Conservation (phyloP, 2,329 filamentous ascomycete species). For the Elsinoe australis region DNA sequence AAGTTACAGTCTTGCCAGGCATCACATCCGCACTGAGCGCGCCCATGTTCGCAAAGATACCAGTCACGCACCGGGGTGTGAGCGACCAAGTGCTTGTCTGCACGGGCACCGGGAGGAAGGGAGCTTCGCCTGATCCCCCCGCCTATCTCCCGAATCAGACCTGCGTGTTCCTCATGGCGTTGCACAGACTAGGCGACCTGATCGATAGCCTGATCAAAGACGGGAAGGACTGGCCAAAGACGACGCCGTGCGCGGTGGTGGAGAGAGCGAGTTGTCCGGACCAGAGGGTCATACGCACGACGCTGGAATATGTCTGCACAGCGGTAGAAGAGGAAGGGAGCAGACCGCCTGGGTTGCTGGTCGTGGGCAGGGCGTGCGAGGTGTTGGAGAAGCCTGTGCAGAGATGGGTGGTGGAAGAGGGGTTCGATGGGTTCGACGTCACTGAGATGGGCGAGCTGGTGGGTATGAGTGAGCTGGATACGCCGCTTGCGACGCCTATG, state of each 20-base stretch:
- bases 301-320: conserved; percentile 65
- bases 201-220: conserved; percentile 59
- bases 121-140: conserved; percentile 71
- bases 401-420: conserved; percentile 81
- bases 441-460: conserved; percentile 28
- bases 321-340: conserved; percentile 87
- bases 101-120: conserved; percentile 90
- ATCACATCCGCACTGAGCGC: conserved; percentile 83
- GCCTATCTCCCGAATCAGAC: conserved; percentile 69
- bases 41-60: conserved; percentile 80
- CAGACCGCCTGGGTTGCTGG: conserved; percentile 77
- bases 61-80: conserved; percentile 79
- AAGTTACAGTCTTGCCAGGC: conserved; percentile 67
- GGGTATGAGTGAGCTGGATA: conserved; percentile 25
- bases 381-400: conserved; percentile 58
- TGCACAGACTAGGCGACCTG: conserved; percentile 73
- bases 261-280: conserved; percentile 91
- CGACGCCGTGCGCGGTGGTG: conserved; percentile 85
- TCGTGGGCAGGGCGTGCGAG: conserved; percentile 77
- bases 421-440: conserved; percentile 64
- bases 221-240: conserved; percentile 55
- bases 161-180: conserved; percentile 88
- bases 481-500: conserved; percentile 3
- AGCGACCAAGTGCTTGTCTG: conserved; percentile 93
- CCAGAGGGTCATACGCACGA: conserved; percentile 85